These are phyloP conservation scores for Cordia subcordata DNA, from an alignment of 257 asterid species.

Conservation along the genomic window DNA sequence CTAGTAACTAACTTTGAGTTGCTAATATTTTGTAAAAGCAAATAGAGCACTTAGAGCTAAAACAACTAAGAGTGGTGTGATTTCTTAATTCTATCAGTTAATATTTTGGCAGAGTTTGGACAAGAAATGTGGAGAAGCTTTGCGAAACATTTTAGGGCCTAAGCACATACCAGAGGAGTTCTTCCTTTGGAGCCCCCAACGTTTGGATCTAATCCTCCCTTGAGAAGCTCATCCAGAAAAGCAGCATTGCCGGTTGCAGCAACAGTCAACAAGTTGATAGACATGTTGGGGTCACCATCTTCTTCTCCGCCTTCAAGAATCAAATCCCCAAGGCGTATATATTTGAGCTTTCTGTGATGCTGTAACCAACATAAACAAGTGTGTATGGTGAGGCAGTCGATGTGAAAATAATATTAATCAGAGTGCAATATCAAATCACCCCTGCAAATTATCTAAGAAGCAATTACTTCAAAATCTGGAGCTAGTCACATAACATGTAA, in stretches of 20 bases:
- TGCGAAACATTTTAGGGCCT: background rate
- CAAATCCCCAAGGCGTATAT: conserved; percentile 52
- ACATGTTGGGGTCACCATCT: conserved; percentile 48
- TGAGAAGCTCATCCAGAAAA: conserved; percentile 82
- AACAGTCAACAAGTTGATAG: conserved; percentile 66
- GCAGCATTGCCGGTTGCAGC: conserved; percentile 85
- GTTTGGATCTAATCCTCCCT: conserved; percentile 81
- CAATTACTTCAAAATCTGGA: background rate
- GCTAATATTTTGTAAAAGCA: too few species aligned
- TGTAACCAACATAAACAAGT: conserved; percentile 21
- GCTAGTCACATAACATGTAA: background rate
- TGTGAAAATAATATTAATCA: too few species aligned
- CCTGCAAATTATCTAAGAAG: background rate
- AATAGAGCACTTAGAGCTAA: too few species aligned
- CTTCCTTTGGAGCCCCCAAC: conserved; percentile 72
- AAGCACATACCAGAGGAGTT: conserved; percentile 64
- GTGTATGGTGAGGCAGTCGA: too few species aligned
- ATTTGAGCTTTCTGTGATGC: conserved; percentile 79
- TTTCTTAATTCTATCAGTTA: too few species aligned
- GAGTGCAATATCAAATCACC: background rate
- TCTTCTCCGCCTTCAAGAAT: conserved; percentile 56
- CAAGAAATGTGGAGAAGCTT: background rate
- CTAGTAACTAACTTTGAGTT: too few species aligned
- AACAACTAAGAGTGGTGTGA: too few species aligned
- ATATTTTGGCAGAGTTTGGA: too few species aligned